Conservation (phyloP, 106 monocot species). For the Dioscorea zingiberensis region DNA sequence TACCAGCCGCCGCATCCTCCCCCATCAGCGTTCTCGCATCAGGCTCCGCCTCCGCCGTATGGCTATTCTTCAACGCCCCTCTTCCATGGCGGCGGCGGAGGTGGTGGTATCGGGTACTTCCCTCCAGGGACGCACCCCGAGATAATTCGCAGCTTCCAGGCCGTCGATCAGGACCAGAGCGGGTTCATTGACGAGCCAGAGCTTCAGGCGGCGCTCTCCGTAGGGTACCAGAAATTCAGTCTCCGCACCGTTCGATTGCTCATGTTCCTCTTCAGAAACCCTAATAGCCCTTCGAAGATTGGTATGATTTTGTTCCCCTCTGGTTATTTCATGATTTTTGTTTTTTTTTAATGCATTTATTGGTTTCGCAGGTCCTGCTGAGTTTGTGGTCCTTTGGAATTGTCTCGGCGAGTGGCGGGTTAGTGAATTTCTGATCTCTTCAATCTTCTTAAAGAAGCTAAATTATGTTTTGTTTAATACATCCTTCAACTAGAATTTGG, state of each 20-base stretch:
- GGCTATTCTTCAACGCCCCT: conserved; percentile 3
- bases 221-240: conserved; percentile 45
- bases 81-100: conserved; percentile 5
- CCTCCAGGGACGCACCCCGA: conserved; percentile 56
- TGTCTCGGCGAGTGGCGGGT: conserved; percentile 73
- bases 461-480: neutral
- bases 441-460: neutral
- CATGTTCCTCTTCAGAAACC: conserved; percentile 60
- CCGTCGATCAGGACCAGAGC: conserved; percentile 73
- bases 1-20: neutral
- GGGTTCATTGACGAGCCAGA: conserved; percentile 69
- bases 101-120: conserved; percentile 12
- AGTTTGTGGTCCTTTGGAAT: conserved; percentile 61
- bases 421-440: conserved; percentile 4
- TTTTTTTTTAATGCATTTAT: neutral
- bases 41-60: neutral
- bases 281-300: conserved; percentile 36
- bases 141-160: conserved; percentile 48
- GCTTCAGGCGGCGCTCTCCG: conserved; percentile 59
- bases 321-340: neutral
- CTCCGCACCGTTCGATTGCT: conserved; percentile 51
- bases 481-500: neutral
- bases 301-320: conserved; percentile 8
- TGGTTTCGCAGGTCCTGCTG: conserved; percentile 39
- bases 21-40: neutral